Percentiles rank a stretch among this genome's conserved stretches.
phyloP scores from a whole-genome alignment of 139 green algal species.

The Ettlia oleoabundans region DNA sequence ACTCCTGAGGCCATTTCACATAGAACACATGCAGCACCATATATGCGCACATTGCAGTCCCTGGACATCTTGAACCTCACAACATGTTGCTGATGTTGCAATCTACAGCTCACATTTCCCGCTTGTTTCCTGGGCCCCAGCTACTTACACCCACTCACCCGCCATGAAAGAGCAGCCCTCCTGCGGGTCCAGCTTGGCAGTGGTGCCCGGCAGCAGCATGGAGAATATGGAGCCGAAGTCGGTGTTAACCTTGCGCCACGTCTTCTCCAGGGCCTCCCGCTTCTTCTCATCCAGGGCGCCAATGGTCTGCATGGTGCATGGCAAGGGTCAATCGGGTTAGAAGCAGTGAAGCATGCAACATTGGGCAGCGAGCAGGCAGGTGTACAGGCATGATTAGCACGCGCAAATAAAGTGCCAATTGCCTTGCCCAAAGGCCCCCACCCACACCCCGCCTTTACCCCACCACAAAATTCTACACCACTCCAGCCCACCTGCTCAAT shows the following conservation, averaged over 20 bases:
- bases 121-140: not conserved
- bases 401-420: too few species aligned
- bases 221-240: conserved; percentile 97
- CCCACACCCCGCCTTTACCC: not conserved
- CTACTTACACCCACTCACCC: conserved; percentile 44
- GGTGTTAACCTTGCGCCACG: conserved; percentile 92
- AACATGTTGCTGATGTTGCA: too few species aligned
- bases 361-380: not conserved
- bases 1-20: too few species aligned
- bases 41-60: too few species aligned
- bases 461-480: not conserved
- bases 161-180: conserved; percentile 85
- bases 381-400: too few species aligned
- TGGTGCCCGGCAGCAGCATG: conserved; percentile 95
- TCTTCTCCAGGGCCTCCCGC: conserved; percentile 80
- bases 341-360: not conserved
- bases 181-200: conserved; percentile 91
- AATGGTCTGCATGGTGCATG: conserved; percentile 11
- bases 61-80: too few species aligned
- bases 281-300: conserved; percentile 97
- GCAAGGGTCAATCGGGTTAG: not conserved
- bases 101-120: too few species aligned
- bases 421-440: too few species aligned
- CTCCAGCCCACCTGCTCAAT: conserved; percentile 72
- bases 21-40: too few species aligned